Evolutionary conservation across 192 early-diverging fungal genomes (phyloP), one percentile per base, ranked within the genome.

Genomic region (Coemansia sp.): DNA sequence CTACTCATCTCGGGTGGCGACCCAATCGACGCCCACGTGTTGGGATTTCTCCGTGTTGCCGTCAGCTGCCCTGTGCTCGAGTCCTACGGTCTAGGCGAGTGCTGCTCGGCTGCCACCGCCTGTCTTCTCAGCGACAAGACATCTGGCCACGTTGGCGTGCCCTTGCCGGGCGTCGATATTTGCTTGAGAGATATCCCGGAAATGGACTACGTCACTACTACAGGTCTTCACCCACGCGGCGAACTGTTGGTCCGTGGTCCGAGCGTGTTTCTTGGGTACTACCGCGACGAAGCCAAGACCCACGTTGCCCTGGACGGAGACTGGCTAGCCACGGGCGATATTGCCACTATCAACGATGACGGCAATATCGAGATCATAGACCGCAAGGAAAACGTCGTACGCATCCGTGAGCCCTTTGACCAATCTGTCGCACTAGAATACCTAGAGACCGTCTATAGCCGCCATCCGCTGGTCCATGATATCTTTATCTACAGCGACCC

Each of bases 341-440:
- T 97, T 70, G 93, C 91, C 60, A 74, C 82, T 57, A 85, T 89
- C 77, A 92, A 94, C 71, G 83, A 83, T 5, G 71, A 79, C 14
- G 93, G 92, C 8, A 82, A 86, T 40, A 53, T 96, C 35, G 72
- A 79, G 51, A 91, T 97, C 62, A 87, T 97, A 75, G 93, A 93
- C 77, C 85, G 93, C 42, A 80, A 88, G 21, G 92, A 88, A 71
- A 89, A 88, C 64, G 86, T 91, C 34, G 88, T 92, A 67, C 87
- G 89, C 68, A 77, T 95, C 34, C 77, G 89, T 31, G 90, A 94
- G 69, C 73, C 66, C n/a, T 65, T 65, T 45, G 94, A 94, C 55
- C 90, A 94, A 71, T 94, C 91, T 63, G 86, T 96, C 64, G 91
- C 94, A 9, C 92, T 93, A 7, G 94, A 95, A 71, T 90, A 93